Evolutionary conservation across 2,329 filamentous ascomycete genomes (phyloP), one percentile per base, ranked within the genome.

Genomic region (Ceratocystis diversiconidia): DNA sequence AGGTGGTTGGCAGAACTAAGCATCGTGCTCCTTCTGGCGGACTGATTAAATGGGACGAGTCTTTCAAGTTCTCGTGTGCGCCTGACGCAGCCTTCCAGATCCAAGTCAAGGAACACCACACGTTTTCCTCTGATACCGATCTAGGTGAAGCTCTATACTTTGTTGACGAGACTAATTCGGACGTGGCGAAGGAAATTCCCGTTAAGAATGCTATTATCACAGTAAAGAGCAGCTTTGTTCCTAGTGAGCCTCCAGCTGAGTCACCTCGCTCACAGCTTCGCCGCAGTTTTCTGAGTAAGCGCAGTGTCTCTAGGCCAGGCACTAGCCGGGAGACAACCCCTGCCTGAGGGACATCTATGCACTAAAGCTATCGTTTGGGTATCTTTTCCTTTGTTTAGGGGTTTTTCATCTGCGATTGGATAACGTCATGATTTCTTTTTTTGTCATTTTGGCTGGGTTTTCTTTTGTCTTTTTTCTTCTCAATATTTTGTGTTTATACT

Each of bases 1-100:
- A 94, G 77, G 83, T 88, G 59, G 79, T 99, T 59, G 86, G 92
- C 77, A 96, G 97, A 79, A 96, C 92, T 25, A 95, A 96, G 74
- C 88, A 94, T 69, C 83, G 89, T 77, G 96, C 96, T 75, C 82
- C 86, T 0, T 77, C 82, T 2, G 78, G 78, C 1, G 89, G 88
- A 1, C 76, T 80, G 2, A 82, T 89, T 68, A 80, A 78, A 19
- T 95, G 85, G 74, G 86, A 90, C 69, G 90, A 95, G 73, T 85
- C 84, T 0, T 92, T 94, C 79, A 91, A 86, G 72, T 80, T 88
- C 25, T 79, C 81, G 10, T 95, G 91, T 75, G 82, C 86, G 0
- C 86, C 92, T 1, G 92, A 96, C 70, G 81, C 88, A 25, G 86
- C 89, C 72, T 97, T 96, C 82, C 88, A 90, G 73, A 73, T 99